Conservation (phyloP, 352 stramenopile species). For the Phytophthora tubulina region DNA sequence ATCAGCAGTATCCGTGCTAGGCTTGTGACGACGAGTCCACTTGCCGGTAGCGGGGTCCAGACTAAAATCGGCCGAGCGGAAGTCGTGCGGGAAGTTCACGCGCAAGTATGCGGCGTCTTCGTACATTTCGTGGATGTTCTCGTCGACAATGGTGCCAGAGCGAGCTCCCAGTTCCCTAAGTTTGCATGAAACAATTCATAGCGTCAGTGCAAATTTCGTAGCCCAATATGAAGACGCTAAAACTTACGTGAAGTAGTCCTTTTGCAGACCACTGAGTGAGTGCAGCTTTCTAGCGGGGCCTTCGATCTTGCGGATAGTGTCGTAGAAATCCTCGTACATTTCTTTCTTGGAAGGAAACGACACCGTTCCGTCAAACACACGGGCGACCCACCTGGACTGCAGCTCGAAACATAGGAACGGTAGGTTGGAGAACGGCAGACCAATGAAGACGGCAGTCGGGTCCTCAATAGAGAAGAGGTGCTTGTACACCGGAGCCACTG, state of each 20-base stretch:
- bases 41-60: constrained; percentile 49
- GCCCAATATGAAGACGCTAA: neutral
- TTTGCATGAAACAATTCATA: constrained; percentile 10
- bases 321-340: constrained; percentile 69
- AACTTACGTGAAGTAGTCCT: constrained; percentile 55
- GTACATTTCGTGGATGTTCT: constrained; percentile 69
- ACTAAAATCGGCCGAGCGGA: constrained; percentile 67
- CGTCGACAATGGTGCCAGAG: constrained; percentile 48
- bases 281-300: constrained; percentile 66
- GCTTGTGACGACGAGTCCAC: constrained; percentile 45
- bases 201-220: neutral
- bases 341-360: constrained; percentile 61
- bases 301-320: constrained; percentile 44
- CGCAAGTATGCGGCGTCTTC: constrained; percentile 63
- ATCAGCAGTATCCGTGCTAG: constrained; percentile 13
- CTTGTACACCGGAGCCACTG: constrained; percentile 75
- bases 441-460: constrained; percentile 70
- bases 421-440: constrained; percentile 72
- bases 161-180: constrained; percentile 41
- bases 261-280: constrained; percentile 52
- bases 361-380: constrained; percentile 50
- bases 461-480: constrained; percentile 77
- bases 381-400: constrained; percentile 67
- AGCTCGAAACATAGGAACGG: constrained; percentile 80
- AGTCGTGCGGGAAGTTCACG: constrained; percentile 65